Base-by-base conservation (phyloP, 345 rosid species). In the Brassica juncea region DNA sequence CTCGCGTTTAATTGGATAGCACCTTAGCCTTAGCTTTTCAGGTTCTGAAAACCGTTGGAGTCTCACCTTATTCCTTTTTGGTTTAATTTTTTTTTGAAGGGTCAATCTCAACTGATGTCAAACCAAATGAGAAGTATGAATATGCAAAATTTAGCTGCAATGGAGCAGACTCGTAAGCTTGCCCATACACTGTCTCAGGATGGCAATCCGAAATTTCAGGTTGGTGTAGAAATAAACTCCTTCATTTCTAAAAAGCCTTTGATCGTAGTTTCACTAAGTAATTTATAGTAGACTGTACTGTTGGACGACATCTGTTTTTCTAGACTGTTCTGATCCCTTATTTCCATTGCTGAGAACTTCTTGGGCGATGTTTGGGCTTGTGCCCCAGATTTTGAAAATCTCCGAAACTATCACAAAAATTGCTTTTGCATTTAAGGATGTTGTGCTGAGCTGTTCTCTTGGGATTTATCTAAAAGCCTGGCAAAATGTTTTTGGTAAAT, bases 161-260 rank as follows among this genome's bases (percentile, higher is more conserved):
- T 89, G 93, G 97, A 96, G 91, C 99, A 96, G 85, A 93, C 92
- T 76, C 98, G 92, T 32, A 86, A 88, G 91, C 99, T 96, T 75
- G 98, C 98, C 3, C 91, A 89, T 79, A 96, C 98, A 34, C 83
- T 96, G 77, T 89, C 97, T 70, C 97, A 89, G 84, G 93, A 93
- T 71, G 81, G 84, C 76, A 93, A 93, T 73, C 99, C 99, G 3
- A 96, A 96, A 82, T 93, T 93, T 88, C 99, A 96, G 98, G 99
- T 96, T 75, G 32, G 75, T 76, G 66, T 69, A 31, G 5, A 19
- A 19, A 19, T 19, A 19, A 19, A 19, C 21, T 19, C 21, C 21
- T 19, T 19, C 21, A 19, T 19, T 19, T 19, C 21, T n/a, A n/a
- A n/a, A n/a, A n/a, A n/a, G n/a, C n/a, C n/a, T 1, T 19, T 19